These are phyloP conservation scores for Penicillium salamii DNA, from an alignment of 495 filamentous ascomycete genomes.

Conservation along the genomic window DNA sequence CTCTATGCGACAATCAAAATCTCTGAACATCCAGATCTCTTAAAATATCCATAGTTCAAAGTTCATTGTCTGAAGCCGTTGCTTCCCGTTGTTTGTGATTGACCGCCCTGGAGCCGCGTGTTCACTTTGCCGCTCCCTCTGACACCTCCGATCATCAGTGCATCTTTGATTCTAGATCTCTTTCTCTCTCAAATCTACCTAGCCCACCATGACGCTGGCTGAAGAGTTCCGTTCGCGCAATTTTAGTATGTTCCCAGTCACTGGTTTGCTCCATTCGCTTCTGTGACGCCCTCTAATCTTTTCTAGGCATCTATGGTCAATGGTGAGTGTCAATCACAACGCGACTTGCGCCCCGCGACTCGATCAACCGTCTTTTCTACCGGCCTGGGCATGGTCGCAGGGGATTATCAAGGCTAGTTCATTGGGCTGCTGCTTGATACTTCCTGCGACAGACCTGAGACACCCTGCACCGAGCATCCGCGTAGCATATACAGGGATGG, in stretches of 20 bases:
- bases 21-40: too few relatives aligned
- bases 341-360: too few relatives aligned
- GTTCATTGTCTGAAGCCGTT: not conserved
- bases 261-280: slow-evolving; percentile 15
- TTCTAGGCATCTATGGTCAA: slow-evolving; percentile 96
- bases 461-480: not conserved
- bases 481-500: not conserved
- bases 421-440: slow-evolving; percentile 1
- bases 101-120: slow-evolving; percentile 28
- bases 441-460: not conserved
- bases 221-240: slow-evolving; percentile 91
- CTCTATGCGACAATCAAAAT: too few relatives aligned
- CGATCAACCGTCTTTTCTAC: not conserved
- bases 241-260: slow-evolving; percentile 85
- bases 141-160: slow-evolving; percentile 4
- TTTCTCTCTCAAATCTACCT: not conserved
- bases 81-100: slow-evolving; percentile 25
- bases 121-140: slow-evolving; percentile 17
- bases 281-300: slow-evolving; percentile 31
- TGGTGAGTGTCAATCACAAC: slow-evolving; percentile 62
- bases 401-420: not conserved
- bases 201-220: slow-evolving; percentile 46
- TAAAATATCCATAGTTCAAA: too few relatives aligned
- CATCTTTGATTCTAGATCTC: slow-evolving; percentile 9
- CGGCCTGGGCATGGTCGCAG: not conserved